Base-by-base conservation (phyloP, 352 stramenopile species). In the Aphanomyces invadans region DNA sequence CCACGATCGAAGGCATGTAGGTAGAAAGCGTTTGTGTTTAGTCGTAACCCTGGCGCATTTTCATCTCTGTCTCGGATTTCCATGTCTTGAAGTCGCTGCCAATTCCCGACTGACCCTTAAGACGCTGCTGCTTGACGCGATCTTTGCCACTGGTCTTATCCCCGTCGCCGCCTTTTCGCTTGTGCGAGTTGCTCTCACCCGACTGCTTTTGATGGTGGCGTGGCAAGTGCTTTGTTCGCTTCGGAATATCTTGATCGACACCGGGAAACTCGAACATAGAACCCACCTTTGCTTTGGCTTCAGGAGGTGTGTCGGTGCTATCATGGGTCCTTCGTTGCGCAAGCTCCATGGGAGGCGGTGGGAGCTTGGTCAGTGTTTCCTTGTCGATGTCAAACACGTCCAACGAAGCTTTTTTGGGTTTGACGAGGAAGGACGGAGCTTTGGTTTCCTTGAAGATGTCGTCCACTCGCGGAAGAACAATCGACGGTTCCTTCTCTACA, bases 51-150 rank as follows among this genome's bases (percentile, higher is more conserved):
- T 94, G 85, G 0, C 85, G 75, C 57, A 91, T 64, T 9, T 71
- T 63, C 85, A 93, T 93, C 74, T 92, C 85, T 9, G 78, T 79
- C 65, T 93, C 85, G 28, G 77, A 85, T 61, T 90, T 88, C 85
- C 85, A 93, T 26, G 65, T 49, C 25, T 77, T 74, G 32, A 92
- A 93, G 61, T 92, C 74, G 21, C 79, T 82, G 32, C 85, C 85
- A 36, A 93, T 91, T 31, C 83, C 85, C 46, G 82, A 78, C 56
- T 93, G 85, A 31, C 85, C 83, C 31, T 80, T 84, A 25, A 77
- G 48, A 10, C 85, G 74, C 71, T 93, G 85, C 23, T 70, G 70
- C 68, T 91, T 93, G 12, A 91, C 80, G 12, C 79, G 78, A 36
- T 90, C 85, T 55, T 90, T 93, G 38, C 73, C 79, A 42, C 75